Evolutionary conservation across 2,329 filamentous ascomycete species (phyloP), one percentile per base, ranked within the genome.

Genomic region (Thelonectria blattea): DNA sequence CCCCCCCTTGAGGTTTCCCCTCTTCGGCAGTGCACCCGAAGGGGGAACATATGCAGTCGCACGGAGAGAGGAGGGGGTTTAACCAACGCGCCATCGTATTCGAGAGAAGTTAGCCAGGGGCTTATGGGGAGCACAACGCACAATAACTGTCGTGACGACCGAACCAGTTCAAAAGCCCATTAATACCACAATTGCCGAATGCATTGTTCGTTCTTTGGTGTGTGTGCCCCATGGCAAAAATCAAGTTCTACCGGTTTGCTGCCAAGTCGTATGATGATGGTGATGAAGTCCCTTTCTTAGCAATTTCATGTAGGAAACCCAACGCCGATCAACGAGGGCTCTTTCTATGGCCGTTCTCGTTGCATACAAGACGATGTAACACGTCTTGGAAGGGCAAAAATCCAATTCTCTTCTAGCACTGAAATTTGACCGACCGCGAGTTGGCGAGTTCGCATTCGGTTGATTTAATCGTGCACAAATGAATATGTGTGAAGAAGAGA

Each of bases 351-450:
- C 39, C 58, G 12, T 4, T 65, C 65, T 65, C 60, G 60, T 60
- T 64, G 60, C 42, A 55, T 61, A 56, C 43, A 59, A 65, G 55
- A 57, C 52, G 64, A 61, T 65, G 63, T 68, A 69, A 65, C 55
- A 57, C 52, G 64, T 61, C 64, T 63, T 68, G 68, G 61, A 63
- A 67, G 62, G 45, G 67, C 63, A 60, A 64, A 60, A 64, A 60
- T 68, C 74, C 71, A 24, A 3, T 64, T 83, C 79, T 61, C 61
- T 86, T 86, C 82, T 86, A 71, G 83, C 84, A 85, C 81, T 76
- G 75, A 83, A 83, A 84, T 85, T 83, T 86, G 84, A 86, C 83
- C 83, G 79, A 79, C 71, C 78, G 75, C 72, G 77, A 83, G 80
- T 85, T 76, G 58, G 73, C 58, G 75, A 78, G 69, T 83, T 83